Evolutionary conservation across 1,284 basidiomycete species (phyloP).

Genomic region (Puccinia hordei): DNA sequence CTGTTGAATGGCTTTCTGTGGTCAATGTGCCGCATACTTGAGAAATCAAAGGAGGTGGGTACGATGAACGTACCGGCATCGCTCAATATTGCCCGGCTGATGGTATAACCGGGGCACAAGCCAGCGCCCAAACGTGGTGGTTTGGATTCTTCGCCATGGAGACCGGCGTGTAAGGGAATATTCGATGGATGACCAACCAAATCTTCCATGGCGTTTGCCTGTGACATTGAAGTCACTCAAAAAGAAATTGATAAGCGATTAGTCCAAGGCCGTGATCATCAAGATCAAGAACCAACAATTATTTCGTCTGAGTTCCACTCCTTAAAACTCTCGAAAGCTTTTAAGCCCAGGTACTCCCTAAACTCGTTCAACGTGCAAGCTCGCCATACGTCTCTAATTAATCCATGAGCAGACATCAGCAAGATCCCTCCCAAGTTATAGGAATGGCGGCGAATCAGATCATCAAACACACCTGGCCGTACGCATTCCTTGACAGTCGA

Average conservation of each 20-base stretch:
- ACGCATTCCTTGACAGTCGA: conserved; percentile 51
- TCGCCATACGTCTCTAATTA: conserved; percentile 47
- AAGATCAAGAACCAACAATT: conserved; percentile 4
- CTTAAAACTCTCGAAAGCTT: conserved; percentile 39
- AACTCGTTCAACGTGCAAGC: conserved; percentile 47
- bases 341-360: conserved; percentile 36
- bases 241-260: background rate
- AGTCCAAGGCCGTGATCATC: background rate
- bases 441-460: background rate
- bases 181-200: conserved; percentile 48
- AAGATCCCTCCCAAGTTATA: too few species aligned
- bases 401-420: background rate
- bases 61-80: conserved; percentile 38
- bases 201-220: conserved; percentile 48
- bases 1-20: background rate
- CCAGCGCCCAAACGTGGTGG: conserved; percentile 40
- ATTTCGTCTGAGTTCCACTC: conserved; percentile 48
- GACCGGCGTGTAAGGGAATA: conserved; percentile 47
- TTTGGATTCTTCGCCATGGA: conserved; percentile 50
- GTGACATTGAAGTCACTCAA: background rate
- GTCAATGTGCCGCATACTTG: background rate
- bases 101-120: conserved; percentile 45
- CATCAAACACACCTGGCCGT: conserved; percentile 37
- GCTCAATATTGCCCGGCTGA: conserved; percentile 47
- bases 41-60: background rate